These are phyloP conservation scores for Fusarium sp. DNA, from an alignment of 2,329 filamentous ascomycete species.

Conservation along the genomic window DNA sequence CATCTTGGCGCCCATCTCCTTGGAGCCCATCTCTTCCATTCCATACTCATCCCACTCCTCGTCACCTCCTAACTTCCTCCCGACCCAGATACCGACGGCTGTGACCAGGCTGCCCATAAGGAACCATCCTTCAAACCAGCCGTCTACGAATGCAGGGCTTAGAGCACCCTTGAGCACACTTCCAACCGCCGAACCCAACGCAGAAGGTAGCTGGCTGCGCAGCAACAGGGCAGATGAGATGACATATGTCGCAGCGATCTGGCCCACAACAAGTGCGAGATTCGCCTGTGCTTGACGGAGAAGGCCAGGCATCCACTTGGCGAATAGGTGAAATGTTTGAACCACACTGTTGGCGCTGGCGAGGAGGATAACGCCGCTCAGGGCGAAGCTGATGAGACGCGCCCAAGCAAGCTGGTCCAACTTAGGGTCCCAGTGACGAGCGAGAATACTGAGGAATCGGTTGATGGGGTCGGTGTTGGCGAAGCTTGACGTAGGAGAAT, in stretches of 20 bases:
- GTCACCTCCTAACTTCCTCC: conserved; percentile 68
- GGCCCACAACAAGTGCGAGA: conserved; percentile 81
- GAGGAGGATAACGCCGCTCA: conserved; percentile 85
- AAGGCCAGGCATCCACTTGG: conserved; percentile 78
- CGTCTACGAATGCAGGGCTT: conserved; percentile 69
- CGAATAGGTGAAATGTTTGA: conserved; percentile 87
- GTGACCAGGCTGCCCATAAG: conserved; percentile 75
- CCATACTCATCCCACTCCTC: conserved; percentile 72
- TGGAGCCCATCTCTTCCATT: conserved; percentile 70
- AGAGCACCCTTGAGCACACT: conserved; percentile 83
- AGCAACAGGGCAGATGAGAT: conserved; percentile 83
- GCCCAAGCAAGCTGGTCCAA: conserved; percentile 87
- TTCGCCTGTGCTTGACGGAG: conserved; percentile 81
- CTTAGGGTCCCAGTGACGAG: conserved; percentile 85
- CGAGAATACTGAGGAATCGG: conserved; percentile 82
- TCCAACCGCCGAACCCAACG: conserved; percentile 81
- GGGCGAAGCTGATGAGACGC: conserved; percentile 84
- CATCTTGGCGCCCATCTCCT: conserved; percentile 79
- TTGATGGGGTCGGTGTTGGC: conserved; percentile 85
- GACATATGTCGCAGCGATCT: conserved; percentile 87
- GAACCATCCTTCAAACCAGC: conserved; percentile 93
- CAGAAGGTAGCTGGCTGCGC: conserved; percentile 80
- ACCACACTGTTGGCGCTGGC: conserved; percentile 84
- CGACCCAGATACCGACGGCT: conserved; percentile 78
- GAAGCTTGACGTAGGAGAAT: conserved; percentile 61